phyloP scores from a whole-genome alignment of 441 rosid genomes.

The Pelargonium cotyledonis region DNA sequence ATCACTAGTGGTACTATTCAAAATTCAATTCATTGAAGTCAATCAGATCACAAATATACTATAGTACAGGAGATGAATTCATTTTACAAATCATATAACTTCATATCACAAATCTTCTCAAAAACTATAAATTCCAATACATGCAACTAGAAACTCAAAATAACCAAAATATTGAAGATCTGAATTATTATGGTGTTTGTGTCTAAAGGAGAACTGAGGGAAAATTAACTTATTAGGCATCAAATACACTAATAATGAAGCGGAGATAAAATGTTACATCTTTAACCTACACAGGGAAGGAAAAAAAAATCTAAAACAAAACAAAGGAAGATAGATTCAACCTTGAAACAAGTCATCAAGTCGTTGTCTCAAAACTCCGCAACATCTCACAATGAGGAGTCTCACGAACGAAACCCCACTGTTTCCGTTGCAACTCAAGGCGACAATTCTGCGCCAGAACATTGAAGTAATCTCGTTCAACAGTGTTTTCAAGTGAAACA shows the following conservation, averaged over 20 bases:
- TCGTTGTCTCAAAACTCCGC: slow-evolving; percentile 45
- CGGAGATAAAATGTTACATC: no score
- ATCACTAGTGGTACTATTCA: no score
- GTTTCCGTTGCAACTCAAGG: slow-evolving; percentile 74
- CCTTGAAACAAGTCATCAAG: slow-evolving; percentile 36
- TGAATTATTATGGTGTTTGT: no score
- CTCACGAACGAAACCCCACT: slow-evolving; percentile 86
- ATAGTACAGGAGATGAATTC: background rate
- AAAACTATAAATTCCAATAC: background rate
- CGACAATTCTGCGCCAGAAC: slow-evolving; percentile 66
- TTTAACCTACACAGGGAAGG: no score
- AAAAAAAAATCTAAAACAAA: background rate
- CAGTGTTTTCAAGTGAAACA: slow-evolving; percentile 44
- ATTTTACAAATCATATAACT: background rate
- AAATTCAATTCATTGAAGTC: background rate
- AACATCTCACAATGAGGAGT: slow-evolving; percentile 85
- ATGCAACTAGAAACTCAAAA: no score
- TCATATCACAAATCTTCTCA: background rate
- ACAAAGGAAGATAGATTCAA: slow-evolving; percentile 15
- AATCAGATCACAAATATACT: background rate
- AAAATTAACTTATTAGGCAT: background rate
- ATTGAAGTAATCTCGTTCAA: slow-evolving; percentile 69
- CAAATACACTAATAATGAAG: slow-evolving; percentile 1
- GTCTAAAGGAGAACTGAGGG: no score
- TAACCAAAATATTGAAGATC: no score